Conservation (phyloP, 202 grass and related monocot species). For the Elaeis oleifera region DNA sequence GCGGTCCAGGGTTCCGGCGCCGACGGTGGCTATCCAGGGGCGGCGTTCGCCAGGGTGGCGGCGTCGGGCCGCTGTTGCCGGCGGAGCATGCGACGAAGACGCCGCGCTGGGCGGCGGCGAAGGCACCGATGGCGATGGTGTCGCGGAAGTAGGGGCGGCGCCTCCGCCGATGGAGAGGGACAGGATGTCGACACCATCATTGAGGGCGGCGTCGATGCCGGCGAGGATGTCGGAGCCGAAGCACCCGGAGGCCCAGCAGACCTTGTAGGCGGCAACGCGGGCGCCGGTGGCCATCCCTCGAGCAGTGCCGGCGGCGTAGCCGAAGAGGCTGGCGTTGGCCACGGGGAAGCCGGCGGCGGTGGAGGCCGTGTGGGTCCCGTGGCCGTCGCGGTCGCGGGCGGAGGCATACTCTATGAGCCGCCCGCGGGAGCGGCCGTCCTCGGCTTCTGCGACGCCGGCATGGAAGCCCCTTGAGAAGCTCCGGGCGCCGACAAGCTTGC, state of each 20-base stretch:
- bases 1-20: slow-evolving; percentile 72
- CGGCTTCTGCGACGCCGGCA: slow-evolving; percentile 19
- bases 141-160: slow-evolving; percentile 74
- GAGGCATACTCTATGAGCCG: slow-evolving; percentile 36
- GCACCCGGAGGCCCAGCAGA: slow-evolving; percentile 81
- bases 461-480: slow-evolving; percentile 77
- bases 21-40: slow-evolving; percentile 86
- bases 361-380: slow-evolving; percentile 88
- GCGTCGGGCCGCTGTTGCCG: slow-evolving; percentile 62
- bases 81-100: slow-evolving; percentile 94
- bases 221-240: slow-evolving; percentile 86
- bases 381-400: slow-evolving; percentile 71
- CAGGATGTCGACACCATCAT: slow-evolving; percentile 69
- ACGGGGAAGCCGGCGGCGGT: slow-evolving; percentile 60
- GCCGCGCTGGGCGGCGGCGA: slow-evolving; percentile 53
- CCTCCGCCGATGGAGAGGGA: slow-evolving; percentile 91
- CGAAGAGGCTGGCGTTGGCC: slow-evolving; percentile 82
- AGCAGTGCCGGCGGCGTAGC: slow-evolving; percentile 81
- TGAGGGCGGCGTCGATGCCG: slow-evolving; percentile 64
- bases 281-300: slow-evolving; percentile 75
- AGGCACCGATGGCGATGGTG: slow-evolving; percentile 72
- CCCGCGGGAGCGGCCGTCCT: slow-evolving; percentile 13
- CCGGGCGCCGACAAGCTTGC: slow-evolving; percentile 72
- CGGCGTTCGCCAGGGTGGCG: slow-evolving; percentile 65
- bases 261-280: slow-evolving; percentile 86